phyloP scores from a whole-genome alignment of 768 basidiomycete genomes.

The Lentinula edodes region DNA sequence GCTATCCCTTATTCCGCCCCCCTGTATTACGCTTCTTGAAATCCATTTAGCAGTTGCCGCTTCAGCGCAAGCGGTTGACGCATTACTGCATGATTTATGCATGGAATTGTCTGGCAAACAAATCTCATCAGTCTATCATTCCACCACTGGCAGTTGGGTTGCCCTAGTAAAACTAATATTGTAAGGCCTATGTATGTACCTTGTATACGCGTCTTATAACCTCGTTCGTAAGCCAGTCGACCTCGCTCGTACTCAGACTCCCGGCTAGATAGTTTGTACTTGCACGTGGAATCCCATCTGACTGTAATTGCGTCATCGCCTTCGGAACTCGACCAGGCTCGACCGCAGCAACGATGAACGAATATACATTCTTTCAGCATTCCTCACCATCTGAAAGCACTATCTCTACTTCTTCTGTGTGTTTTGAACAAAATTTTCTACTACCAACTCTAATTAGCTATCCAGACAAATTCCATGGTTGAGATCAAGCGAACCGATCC shows the following conservation, averaged over 20 bases:
- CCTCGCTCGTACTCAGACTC: too few relatives aligned
- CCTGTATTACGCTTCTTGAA: neutral
- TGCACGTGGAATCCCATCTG: neutral
- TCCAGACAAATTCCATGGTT: slow-evolving; percentile 60
- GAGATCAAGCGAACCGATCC: slow-evolving; percentile 54
- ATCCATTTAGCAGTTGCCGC: neutral
- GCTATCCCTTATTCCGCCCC: neutral
- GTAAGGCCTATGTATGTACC: too few relatives aligned
- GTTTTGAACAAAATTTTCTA: slow-evolving; percentile 16
- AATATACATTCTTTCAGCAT: slow-evolving; percentile 2
- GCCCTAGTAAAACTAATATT: too few relatives aligned
- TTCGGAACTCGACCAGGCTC: neutral
- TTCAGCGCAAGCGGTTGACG: too few relatives aligned
- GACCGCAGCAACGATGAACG: slow-evolving; percentile 2
- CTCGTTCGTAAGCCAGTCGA: too few relatives aligned
- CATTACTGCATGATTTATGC: too few relatives aligned
- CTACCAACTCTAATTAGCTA: slow-evolving; percentile 3
- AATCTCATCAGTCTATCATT: too few relatives aligned
- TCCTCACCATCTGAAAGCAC: slow-evolving; percentile 37
- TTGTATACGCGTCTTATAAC: too few relatives aligned
- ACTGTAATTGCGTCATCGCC: neutral
- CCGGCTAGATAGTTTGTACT: too few relatives aligned
- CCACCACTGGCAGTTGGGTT: too few relatives aligned
- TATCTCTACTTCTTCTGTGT: slow-evolving; percentile 44
- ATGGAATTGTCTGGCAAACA: too few relatives aligned